phyloP scores from a whole-genome alignment of 495 filamentous ascomycete species.

The Penicillium desertorum region DNA sequence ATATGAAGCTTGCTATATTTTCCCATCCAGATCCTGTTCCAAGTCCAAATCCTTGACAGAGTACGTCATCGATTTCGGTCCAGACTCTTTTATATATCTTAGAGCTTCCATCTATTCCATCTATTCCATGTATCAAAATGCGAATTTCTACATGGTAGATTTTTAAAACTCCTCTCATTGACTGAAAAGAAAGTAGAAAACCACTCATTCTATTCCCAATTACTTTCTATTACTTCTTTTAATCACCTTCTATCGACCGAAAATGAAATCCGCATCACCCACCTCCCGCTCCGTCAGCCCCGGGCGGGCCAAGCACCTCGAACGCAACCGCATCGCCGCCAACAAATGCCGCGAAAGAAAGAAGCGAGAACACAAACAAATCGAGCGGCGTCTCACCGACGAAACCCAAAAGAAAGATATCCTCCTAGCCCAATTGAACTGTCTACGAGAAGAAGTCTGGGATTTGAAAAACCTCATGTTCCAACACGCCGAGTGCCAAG shows the following conservation, averaged over 20 bases:
- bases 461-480: constrained; percentile 28
- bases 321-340: constrained; percentile 31
- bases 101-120: too few species aligned
- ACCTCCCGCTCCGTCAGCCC: constrained; percentile 13
- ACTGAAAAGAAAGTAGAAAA: background rate
- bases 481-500: constrained; percentile 25
- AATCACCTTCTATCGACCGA: background rate
- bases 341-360: constrained; percentile 30
- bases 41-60: background rate
- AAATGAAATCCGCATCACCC: constrained; percentile 7
- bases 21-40: background rate
- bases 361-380: constrained; percentile 24
- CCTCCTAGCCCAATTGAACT: constrained; percentile 18
- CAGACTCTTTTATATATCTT: constrained; percentile 8
- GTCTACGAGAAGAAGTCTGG: constrained; percentile 26
- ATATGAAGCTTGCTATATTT: background rate
- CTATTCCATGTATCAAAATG: background rate
- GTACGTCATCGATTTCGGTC: constrained; percentile 9
- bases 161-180: background rate
- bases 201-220: background rate
- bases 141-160: background rate
- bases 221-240: background rate
- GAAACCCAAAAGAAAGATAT: constrained; percentile 24
- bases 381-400: constrained; percentile 16
- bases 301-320: constrained; percentile 24